Evolutionary conservation across 2,329 filamentous ascomycete genomes (phyloP).

Genomic region (Phoma herbarum): DNA sequence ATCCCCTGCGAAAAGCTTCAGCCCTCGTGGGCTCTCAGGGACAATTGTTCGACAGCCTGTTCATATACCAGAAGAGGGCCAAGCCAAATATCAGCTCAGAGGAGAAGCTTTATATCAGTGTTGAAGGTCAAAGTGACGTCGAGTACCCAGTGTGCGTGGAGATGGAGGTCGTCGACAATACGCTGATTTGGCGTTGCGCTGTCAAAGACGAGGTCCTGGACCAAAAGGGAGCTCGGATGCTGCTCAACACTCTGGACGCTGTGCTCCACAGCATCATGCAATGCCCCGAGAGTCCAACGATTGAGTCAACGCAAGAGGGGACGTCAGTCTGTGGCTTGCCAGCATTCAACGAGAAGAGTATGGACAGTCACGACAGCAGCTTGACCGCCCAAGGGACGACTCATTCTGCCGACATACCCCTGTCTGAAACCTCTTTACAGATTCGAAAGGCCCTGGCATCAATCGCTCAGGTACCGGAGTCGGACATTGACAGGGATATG

Average conservation of each 20-base stretch:
- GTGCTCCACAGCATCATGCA: slow-evolving; percentile 66
- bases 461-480: slow-evolving; percentile 68
- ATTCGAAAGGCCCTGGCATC: slow-evolving; percentile 60
- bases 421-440: slow-evolving; percentile 46
- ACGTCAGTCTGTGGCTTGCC: slow-evolving; percentile 74
- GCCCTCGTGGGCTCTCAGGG: slow-evolving; percentile 58
- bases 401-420: slow-evolving; percentile 11
- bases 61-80: slow-evolving; percentile 69
- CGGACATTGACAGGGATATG: slow-evolving; percentile 67
- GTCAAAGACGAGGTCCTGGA: slow-evolving; percentile 68
- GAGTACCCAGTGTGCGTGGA: slow-evolving; percentile 87
- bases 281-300: slow-evolving; percentile 58
- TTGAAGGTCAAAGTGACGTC: slow-evolving; percentile 71
- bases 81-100: slow-evolving; percentile 57
- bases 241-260: slow-evolving; percentile 68
- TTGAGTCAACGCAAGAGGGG: slow-evolving; percentile 62
- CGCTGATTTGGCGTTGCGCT: slow-evolving; percentile 75
- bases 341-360: slow-evolving; percentile 45
- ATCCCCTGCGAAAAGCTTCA: slow-evolving; percentile 76
- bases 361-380: neutral
- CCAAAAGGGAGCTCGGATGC: slow-evolving; percentile 53
- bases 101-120: slow-evolving; percentile 66
- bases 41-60: slow-evolving; percentile 69
- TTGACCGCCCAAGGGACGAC: neutral
- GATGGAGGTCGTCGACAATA: slow-evolving; percentile 68